Evolutionary conservation across 2,329 filamentous ascomycete genomes (phyloP).

Genomic region (Fusarium begoniae): DNA sequence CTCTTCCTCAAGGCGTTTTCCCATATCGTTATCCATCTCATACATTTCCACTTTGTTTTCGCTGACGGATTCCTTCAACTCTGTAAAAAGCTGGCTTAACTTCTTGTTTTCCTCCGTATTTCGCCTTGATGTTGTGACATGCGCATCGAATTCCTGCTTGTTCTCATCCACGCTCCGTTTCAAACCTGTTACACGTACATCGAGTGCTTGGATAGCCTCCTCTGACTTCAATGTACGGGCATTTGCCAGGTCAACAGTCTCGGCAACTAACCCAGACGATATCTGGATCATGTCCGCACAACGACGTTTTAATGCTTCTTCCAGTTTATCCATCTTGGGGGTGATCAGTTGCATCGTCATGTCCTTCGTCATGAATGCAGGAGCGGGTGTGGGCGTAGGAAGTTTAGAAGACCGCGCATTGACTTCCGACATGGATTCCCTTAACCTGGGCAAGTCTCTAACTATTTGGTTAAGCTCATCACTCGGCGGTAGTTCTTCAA

Average conservation of each 20-base stretch:
- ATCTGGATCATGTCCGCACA: background rate
- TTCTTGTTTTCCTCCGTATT: background rate
- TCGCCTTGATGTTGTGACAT: background rate
- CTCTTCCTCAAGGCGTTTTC: constrained; percentile 3
- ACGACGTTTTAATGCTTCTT: constrained; percentile 7
- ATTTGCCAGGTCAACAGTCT: constrained; percentile 36
- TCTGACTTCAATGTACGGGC: constrained; percentile 12
- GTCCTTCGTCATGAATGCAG: constrained; percentile 9
- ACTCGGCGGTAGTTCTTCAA: constrained; percentile 11
- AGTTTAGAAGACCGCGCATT: background rate
- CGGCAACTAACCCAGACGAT: constrained; percentile 24
- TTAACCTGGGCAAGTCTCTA: constrained; percentile 4
- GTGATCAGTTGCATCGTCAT: constrained; percentile 12
- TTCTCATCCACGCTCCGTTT: background rate
- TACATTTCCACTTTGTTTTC: background rate
- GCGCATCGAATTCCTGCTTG: background rate
- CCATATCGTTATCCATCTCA: background rate
- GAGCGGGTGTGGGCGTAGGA: background rate
- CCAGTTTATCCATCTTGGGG: constrained; percentile 6
- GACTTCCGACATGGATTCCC: background rate
- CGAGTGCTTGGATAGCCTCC: constrained; percentile 4
- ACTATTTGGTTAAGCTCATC: constrained; percentile 6
- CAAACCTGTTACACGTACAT: background rate
- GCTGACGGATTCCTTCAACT: background rate
- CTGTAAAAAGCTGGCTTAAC: background rate